phyloP scores from a whole-genome alignment of 176 grass and related monocot species.

The Themeda triandra region DNA sequence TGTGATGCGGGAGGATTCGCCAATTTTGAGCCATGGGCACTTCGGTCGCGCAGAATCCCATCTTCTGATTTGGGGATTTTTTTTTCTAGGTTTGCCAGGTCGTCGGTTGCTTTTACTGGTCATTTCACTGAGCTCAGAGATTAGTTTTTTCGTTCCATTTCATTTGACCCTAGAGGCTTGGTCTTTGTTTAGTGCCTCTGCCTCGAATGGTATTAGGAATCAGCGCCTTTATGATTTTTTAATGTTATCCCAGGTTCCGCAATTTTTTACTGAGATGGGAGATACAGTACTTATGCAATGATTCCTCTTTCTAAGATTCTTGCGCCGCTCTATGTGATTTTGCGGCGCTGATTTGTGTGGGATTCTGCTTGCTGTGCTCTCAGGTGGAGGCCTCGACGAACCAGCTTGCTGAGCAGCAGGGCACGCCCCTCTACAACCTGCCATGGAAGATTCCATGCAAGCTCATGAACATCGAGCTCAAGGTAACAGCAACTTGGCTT shows the following conservation, averaged over 20 bases:
- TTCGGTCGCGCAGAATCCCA: not conserved
- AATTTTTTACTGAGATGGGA: not conserved
- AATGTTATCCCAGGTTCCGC: constrained; percentile 17
- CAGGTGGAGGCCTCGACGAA: constrained; percentile 89
- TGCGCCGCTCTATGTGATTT: not conserved
- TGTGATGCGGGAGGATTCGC: not conserved
- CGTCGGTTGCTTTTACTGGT: not conserved
- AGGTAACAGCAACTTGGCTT: constrained; percentile 38
- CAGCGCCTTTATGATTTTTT: constrained; percentile 35
- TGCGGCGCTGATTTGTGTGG: not conserved
- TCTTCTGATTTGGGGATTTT: not conserved
- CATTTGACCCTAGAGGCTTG: constrained; percentile 25
- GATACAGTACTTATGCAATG: constrained; percentile 36
- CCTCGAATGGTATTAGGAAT: constrained; percentile 14
- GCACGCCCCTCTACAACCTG: constrained; percentile 66
- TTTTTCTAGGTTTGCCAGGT: not conserved
- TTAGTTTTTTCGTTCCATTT: not conserved
- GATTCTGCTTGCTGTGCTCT: constrained; percentile 10
- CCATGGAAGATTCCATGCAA: constrained; percentile 89
- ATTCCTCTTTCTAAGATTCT: constrained; percentile 22
- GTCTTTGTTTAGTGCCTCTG: constrained; percentile 42
- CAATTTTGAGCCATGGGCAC: not conserved
- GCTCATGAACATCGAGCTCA: constrained; percentile 76
- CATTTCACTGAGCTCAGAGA: not conserved
- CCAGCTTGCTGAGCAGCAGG: constrained; percentile 66